phyloP scores from a whole-genome alignment of 306 rosid species.

The Calophaca sinica region DNA sequence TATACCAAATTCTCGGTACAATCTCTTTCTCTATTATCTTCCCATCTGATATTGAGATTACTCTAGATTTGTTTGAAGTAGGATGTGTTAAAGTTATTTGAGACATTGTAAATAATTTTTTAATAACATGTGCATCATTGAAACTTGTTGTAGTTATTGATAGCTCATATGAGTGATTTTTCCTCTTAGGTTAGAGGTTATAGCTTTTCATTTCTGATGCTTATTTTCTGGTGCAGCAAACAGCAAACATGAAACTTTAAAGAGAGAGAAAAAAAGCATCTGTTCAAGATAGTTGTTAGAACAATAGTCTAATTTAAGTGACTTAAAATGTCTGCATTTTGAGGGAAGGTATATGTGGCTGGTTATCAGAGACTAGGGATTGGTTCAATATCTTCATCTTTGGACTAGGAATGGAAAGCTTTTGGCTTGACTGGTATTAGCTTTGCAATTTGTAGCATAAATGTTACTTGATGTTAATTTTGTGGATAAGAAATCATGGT shows the following conservation, averaged over 20 bases:
- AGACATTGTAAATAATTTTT: neutral
- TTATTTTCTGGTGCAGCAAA: no score
- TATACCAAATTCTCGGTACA: conserved; percentile 77
- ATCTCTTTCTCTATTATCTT: conserved; percentile 22
- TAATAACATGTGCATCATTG: neutral
- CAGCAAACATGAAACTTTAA: neutral
- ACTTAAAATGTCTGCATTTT: conserved; percentile 9
- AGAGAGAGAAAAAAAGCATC: neutral
- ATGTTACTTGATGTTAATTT: neutral
- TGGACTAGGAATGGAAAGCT: conserved; percentile 15
- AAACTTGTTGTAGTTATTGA: neutral
- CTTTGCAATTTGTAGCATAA: no score
- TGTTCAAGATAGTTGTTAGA: conserved; percentile 15
- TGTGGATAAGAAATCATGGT: no score
- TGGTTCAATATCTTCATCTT: conserved; percentile 12
- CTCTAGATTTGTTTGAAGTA: neutral
- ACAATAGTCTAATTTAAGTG: neutral
- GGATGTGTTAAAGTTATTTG: conserved; percentile 12
- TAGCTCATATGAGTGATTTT: neutral
- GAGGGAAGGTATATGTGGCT: neutral
- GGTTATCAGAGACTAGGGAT: conserved; percentile 4
- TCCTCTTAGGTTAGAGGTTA: neutral
- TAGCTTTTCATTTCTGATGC: no score
- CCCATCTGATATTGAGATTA: neutral
- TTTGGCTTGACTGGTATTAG: no score